A percentile compares a stretch with the other conserved stretches of the same genome.
Conservation (phyloP, 202 grass and related monocot species). For the Cymbopogon flexuosus region DNA sequence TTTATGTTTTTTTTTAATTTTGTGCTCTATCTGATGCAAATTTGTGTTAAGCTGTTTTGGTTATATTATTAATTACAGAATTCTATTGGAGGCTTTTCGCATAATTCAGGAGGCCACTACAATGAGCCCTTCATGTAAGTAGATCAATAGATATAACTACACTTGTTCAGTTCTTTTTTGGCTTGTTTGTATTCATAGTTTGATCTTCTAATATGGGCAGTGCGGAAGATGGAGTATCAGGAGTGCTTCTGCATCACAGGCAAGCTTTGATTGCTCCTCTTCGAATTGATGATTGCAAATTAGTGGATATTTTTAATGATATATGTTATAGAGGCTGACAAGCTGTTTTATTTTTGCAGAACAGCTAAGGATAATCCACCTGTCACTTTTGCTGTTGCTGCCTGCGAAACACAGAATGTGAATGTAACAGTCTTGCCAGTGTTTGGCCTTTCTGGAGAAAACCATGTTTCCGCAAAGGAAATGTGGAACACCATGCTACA, state of each 20-base stretch:
- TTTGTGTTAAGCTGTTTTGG: neutral
- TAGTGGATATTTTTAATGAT: neutral
- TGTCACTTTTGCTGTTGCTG: conserved; percentile 90
- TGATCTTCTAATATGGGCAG: conserved; percentile 45
- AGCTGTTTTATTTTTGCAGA: conserved; percentile 43
- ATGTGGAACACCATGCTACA: conserved; percentile 84
- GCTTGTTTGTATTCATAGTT: conserved; percentile 10
- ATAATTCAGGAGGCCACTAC: conserved; percentile 82
- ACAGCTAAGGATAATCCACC: conserved; percentile 98
- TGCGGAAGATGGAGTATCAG: conserved; percentile 88
- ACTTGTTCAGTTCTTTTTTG: neutral
- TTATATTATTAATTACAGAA: conserved; percentile 50
- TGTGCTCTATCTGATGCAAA: neutral
- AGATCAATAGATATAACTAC: neutral
- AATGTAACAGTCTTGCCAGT: conserved; percentile 90
- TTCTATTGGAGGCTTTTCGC: conserved; percentile 96
- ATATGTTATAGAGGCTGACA: conserved; percentile 22
- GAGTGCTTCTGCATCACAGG: conserved; percentile 99
- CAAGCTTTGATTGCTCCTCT: conserved; percentile 32
- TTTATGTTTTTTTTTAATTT: neutral
- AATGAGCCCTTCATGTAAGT: conserved; percentile 98
- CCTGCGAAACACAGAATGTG: conserved; percentile 97
- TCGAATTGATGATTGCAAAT: neutral
- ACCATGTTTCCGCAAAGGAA: conserved; percentile 55
- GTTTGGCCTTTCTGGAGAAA: conserved; percentile 80